Evolutionary conservation across 2,329 filamentous ascomycete species (phyloP).

Genomic region (Fusarium ambrosium): DNA sequence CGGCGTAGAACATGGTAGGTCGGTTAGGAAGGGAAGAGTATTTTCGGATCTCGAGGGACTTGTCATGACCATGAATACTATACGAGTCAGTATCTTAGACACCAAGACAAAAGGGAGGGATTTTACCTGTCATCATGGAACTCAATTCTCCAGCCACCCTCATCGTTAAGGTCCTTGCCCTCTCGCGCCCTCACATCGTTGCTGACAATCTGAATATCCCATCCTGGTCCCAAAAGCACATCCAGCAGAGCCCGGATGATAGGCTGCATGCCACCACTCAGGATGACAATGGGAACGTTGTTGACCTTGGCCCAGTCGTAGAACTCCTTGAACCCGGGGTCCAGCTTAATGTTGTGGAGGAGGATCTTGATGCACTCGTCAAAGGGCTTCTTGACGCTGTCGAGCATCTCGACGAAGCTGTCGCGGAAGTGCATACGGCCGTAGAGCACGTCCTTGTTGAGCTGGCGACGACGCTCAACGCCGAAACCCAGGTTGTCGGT

Average conservation of each 20-base stretch:
- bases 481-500: constrained; percentile 95
- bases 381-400: constrained; percentile 85
- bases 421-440: constrained; percentile 82
- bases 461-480: constrained; percentile 74
- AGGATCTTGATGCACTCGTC: constrained; percentile 84
- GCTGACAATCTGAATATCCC: constrained; percentile 90
- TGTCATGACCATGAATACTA: constrained; percentile 95
- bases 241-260: constrained; percentile 88
- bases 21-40: constrained; percentile 83
- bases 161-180: constrained; percentile 81
- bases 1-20: constrained; percentile 92
- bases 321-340: constrained; percentile 90
- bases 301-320: constrained; percentile 84
- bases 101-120: too few relatives aligned
- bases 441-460: constrained; percentile 83
- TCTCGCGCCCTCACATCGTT: constrained; percentile 79
- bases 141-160: constrained; percentile 87
- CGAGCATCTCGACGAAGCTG: constrained; percentile 91
- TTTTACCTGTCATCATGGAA: constrained; percentile 86
- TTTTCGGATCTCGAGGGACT: constrained; percentile 89
- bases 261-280: constrained; percentile 93
- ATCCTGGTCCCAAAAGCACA: constrained; percentile 81
- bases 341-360: constrained; percentile 85
- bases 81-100: constrained; percentile 14
- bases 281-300: constrained; percentile 91